Percentiles rank a stretch among this genome's conserved stretches.
Conservation (phyloP, 2,329 filamentous ascomycete genomes). For the Penicillium sp. region DNA sequence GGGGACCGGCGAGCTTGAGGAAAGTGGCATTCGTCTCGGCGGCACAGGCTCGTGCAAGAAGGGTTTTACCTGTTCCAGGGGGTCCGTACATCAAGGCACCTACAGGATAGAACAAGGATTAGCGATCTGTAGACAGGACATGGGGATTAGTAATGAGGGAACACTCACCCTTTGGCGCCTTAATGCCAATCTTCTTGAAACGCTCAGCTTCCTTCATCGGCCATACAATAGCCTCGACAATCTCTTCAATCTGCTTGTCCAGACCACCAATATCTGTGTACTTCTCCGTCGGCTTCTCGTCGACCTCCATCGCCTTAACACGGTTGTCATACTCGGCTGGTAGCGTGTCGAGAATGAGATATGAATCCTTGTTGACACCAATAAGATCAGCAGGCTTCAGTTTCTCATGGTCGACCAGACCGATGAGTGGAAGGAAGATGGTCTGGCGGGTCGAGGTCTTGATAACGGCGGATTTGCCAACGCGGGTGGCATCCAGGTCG, state of each 20-base stretch:
- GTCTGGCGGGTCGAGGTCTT: slow-evolving; percentile 98
- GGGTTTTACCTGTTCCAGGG: slow-evolving; percentile 53
- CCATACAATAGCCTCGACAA: slow-evolving; percentile 98
- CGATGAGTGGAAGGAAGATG: slow-evolving; percentile 96
- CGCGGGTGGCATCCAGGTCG: slow-evolving; percentile 91
- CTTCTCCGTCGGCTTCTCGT: slow-evolving; percentile 99
- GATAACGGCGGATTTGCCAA: slow-evolving; percentile 98
- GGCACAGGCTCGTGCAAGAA: slow-evolving; percentile 88
- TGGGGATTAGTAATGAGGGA: not conserved
- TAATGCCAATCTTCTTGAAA: slow-evolving; percentile 99
- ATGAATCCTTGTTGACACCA: slow-evolving; percentile 98
- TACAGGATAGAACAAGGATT: slow-evolving; percentile 39
- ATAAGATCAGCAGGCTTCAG: slow-evolving; percentile 96
- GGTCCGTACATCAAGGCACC: slow-evolving; percentile 95
- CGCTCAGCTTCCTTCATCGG: slow-evolving; percentile 99
- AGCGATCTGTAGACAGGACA: not conserved
- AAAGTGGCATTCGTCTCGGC: slow-evolving; percentile 98
- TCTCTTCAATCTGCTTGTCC: slow-evolving; percentile 98
- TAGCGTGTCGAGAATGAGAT: slow-evolving; percentile 92
- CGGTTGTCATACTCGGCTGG: slow-evolving; percentile 98
- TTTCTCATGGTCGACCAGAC: slow-evolving; percentile 91
- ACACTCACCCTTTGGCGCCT: slow-evolving; percentile 88
- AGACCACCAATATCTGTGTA: slow-evolving; percentile 97
- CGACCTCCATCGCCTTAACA: slow-evolving; percentile 99
- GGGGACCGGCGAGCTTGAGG: slow-evolving; percentile 94